phyloP scores from a whole-genome alignment of 139 green algal genomes.

The Diplosphaera chodatii region DNA sequence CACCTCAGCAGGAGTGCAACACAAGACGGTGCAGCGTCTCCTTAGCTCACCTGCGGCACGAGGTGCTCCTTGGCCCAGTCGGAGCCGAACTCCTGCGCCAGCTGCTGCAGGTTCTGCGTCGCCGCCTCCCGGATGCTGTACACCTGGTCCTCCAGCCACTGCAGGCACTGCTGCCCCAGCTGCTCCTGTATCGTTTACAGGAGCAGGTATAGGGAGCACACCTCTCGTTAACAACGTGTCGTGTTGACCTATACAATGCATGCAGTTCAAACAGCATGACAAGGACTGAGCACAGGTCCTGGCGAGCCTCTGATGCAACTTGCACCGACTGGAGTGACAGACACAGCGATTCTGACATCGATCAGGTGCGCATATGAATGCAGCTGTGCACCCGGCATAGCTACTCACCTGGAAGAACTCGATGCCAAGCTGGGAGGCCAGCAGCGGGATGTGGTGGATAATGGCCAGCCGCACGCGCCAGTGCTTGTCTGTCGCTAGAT shows the following conservation, averaged over 20 bases:
- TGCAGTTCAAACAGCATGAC: too few relatives aligned
- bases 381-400: not conserved
- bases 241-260: too few relatives aligned
- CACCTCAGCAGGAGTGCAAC: too few relatives aligned
- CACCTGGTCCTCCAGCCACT: conserved; percentile 90
- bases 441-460: conserved; percentile 95
- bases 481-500: conserved; percentile 97
- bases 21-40: too few relatives aligned
- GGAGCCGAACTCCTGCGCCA: conserved; percentile 88
- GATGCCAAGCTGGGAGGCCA: conserved; percentile 77
- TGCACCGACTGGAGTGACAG: too few relatives aligned
- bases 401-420: conserved; percentile 33
- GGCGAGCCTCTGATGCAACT: too few relatives aligned
- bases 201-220: too few relatives aligned
- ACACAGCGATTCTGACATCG: too few relatives aligned
- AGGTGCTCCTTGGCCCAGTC: conserved; percentile 91
- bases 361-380: too few relatives aligned
- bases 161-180: conserved; percentile 90
- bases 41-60: conserved; percentile 77
- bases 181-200: too few relatives aligned
- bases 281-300: too few relatives aligned
- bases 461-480: conserved; percentile 98
- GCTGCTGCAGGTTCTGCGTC: conserved; percentile 75
- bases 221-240: too few relatives aligned
- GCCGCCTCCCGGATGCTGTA: conserved; percentile 88